Base-by-base conservation (phyloP, 2,329 filamentous ascomycete genomes). In the Ascochyta clinopodiicola region DNA sequence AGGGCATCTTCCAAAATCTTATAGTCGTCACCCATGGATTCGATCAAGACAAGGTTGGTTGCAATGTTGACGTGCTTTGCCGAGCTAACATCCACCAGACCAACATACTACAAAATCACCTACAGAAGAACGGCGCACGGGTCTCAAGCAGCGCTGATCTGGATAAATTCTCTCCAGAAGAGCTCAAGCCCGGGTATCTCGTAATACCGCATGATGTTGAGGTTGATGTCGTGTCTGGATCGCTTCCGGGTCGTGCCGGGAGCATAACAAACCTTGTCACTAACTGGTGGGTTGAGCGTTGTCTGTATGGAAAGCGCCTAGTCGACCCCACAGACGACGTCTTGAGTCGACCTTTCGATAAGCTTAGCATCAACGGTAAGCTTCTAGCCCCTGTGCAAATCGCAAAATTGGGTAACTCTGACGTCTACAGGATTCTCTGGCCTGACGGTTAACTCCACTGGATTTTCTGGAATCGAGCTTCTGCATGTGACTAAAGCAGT, bases 281-380 rank as follows among this genome's bases (percentile, higher is more conserved):
- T 10, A 92, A 96, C 70, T 96, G 95, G 82, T 99, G 94, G 84
- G 82, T 99, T 47, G 95, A 99, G 77, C 86, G 87, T 43, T 98
- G 94, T 72, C 79, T 99, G 35, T 87, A 93, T 71, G 85, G 86
- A 60, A 95, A 91, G 74, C 79, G 78, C 24, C 84, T 94, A 64
- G 81, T 91, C 42, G 80, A 89, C 27, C 91, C 92, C 5, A 78
- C 81, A 46, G 80, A 85, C 4, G 87, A 95, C 70, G 82, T 90
- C 36, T 83, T 96, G 22, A 92, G 91, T 55, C 86, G 86, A 6
- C 92, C 95, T 2, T 90, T 97, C 59, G 82, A 86, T 6, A 77
- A 79, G 27, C 89, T 91, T 62, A 89, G 87, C 34, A 85, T 96
- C 35, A 73, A 76, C 70, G 82, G 81, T 81, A 63, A 57, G 65